A percentile compares a stretch with the other conserved stretches of the same genome.
These are phyloP conservation scores for Hypoxylon lienhwacheense DNA, from an alignment of 495 filamentous ascomycete species.

Conservation along the genomic window DNA sequence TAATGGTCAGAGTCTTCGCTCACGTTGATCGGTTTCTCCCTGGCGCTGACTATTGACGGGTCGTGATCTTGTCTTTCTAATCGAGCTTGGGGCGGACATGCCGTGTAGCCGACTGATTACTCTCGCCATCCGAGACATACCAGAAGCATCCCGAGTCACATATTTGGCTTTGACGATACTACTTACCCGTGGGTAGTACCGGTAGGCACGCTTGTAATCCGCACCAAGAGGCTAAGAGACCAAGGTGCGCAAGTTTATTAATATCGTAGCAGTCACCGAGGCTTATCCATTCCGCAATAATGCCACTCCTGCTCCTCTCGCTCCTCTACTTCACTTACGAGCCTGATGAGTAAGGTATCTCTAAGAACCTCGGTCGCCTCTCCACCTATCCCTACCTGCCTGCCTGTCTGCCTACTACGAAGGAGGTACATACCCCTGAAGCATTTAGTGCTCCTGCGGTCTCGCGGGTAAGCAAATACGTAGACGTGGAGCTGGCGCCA, in stretches of 20 bases:
- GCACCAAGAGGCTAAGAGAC: no score
- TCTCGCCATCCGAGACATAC: not conserved
- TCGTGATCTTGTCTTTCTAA: not conserved
- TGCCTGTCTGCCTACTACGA: not conserved
- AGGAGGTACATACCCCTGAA: not conserved
- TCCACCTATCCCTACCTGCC: no score
- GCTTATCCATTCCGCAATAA: no score
- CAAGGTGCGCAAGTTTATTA: no score
- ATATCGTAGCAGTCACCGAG: no score
- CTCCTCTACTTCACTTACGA: no score
- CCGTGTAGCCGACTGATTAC: conserved; percentile 7
- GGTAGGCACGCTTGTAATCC: no score
- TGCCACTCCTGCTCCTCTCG: no score
- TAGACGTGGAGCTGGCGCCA: conserved; percentile 20
- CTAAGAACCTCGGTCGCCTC: no score
- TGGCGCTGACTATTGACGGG: conserved; percentile 25
- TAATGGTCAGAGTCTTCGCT: conserved; percentile 15
- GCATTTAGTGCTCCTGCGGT: not conserved
- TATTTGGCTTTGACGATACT: not conserved
- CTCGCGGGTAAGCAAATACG: conserved; percentile 8
- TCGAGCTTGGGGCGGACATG: not conserved
- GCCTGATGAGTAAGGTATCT: no score
- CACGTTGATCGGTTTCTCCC: conserved; percentile 15
- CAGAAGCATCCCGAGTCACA: not conserved
- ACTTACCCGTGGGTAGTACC: no score